Evolutionary conservation across 78 protist genomes (phyloP).

Genomic region (Dictyostelium purpureum): DNA sequence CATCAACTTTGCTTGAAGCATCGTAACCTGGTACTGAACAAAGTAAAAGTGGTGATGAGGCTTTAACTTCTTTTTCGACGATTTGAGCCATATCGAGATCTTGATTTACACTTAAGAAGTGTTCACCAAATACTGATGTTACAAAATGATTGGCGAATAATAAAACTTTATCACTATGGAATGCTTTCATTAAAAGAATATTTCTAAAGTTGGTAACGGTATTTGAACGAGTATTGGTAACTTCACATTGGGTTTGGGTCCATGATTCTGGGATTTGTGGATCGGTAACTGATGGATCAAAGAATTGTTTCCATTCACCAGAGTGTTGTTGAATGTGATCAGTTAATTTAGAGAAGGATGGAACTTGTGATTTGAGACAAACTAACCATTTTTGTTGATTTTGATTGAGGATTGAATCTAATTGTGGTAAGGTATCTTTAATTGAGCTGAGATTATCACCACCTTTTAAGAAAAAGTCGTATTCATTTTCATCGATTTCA

Average conservation of each 20-base stretch:
- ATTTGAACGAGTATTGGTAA: not conserved
- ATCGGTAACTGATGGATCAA: not conserved
- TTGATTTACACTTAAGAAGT: slow-evolving; percentile 36
- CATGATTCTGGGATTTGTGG: slow-evolving; percentile 26
- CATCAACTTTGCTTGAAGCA: slow-evolving; percentile 82
- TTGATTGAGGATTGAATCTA: not conserved
- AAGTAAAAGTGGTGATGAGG: slow-evolving; percentile 88
- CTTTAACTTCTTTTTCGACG: slow-evolving; percentile 70
- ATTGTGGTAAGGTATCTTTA: slow-evolving; percentile 31
- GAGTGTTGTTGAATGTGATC: slow-evolving; percentile 74
- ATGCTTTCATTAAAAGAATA: slow-evolving; percentile 86
- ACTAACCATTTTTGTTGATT: slow-evolving; percentile 62
- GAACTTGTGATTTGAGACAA: slow-evolving; percentile 13
- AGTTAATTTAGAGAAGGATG: slow-evolving; percentile 17
- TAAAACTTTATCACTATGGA: slow-evolving; percentile 89
- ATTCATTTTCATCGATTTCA: slow-evolving; percentile 62
- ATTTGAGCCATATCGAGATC: slow-evolving; percentile 74
- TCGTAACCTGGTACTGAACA: slow-evolving; percentile 96
- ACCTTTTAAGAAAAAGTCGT: slow-evolving; percentile 76
- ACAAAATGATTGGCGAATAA: slow-evolving; percentile 37
- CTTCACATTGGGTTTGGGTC: not conserved
- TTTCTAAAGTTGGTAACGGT: slow-evolving; percentile 16
- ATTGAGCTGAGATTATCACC: slow-evolving; percentile 46
- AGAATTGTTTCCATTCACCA: slow-evolving; percentile 71
- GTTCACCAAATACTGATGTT: slow-evolving; percentile 82